Base-by-base conservation (phyloP, 805 yeast species). In the Teunomyces barrocoloradensis region DNA sequence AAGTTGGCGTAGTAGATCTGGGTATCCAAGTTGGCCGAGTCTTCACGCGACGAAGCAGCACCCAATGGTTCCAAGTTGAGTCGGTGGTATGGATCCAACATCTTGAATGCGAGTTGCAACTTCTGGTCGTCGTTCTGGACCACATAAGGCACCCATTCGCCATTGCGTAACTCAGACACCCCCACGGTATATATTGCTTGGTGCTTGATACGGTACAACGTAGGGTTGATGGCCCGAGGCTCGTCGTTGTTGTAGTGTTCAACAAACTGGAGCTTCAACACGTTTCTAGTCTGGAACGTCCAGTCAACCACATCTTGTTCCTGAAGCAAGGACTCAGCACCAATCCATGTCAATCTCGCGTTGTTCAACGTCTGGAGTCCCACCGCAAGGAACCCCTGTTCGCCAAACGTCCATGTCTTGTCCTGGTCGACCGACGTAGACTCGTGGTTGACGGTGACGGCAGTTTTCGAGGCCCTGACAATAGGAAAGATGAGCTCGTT, bases 21-120 rank as follows among this genome's bases (percentile, higher is more conserved):
- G 34, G 76, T 59, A 59, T 82, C 84, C n/a, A 76, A 66, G 4
- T 71, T 65, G 2, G 57, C 60, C 10, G 69, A 70, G 27, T 69
- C 68, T 6, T 58, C 64, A 1, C 59, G 46, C 2, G 71, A 64
- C 3, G 69, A 55, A n/a, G 56, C 69, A 7, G 67, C 64, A 7
- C 73, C 73, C 38, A 72, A 61, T 25, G 77, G 74, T 15, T 65
- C 56, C 59, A 94, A 70, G 51, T 77, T 82, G 48, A 92, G 63
- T 61, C 99, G 82, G 63, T 90, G 90, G 73, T 92, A 94, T 37
- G 99, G 99, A 64, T 94, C 98, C 53, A 94, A 79, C 92, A 94
- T 85, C 59, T 79, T 81, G 65, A 90, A 82, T 59, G 89, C 91
- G 47, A 94, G 73, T 70, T 94, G 99, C 47, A 88, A 64, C 50